Evolutionary conservation across 352 stramenopile genomes (phyloP), one percentile per base, ranked within the genome.

Genomic region (Globisporangium splendens): DNA sequence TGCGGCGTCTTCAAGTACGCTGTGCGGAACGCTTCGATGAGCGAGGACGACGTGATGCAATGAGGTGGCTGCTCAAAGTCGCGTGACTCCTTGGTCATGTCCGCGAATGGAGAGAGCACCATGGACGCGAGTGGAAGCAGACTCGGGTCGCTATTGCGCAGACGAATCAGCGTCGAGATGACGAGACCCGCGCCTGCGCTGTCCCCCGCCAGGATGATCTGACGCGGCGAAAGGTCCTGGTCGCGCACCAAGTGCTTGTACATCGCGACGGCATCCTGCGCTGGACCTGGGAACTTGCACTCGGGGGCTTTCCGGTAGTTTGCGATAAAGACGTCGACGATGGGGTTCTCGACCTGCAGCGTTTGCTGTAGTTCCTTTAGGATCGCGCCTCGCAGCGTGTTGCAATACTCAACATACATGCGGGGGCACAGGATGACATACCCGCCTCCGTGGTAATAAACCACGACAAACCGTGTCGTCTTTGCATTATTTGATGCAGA

Each of bases 401-500:
- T 51, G 52, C 55, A 56, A 22, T 68, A 67, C 0, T 49, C 39
- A 22, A 65, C 58, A 31, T 70, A 73, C 41, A 66, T 57, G 4
- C 61, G 42, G 5, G 66, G 66, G 59, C 56, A 61, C 10, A 63
- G 31, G 10, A 73, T 54, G 2, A 63, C 61, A 48, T 68, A 79
- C 18, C 73, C 73, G 18, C 73, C 73, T 13, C 73, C 73, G 24
- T 75, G 70, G 49, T 70, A 70, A 22, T 70, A 77, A 8, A 77
- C 54, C 56, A 83, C 59, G 18, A 77, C 65, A 17, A 77, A 56
- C 20, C 66, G 47, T 43, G 38, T 17, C 10, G 38, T 43, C 3
- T 43, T 43, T 43, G 38, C 38, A 17, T 68, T 75, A 1, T 2
- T 43, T 43, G 38, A 2, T 43, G 44, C 14, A 12, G 54, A 8